phyloP scores from a whole-genome alignment of 2,329 filamentous ascomycete genomes.

The Fusarium devonianum region DNA sequence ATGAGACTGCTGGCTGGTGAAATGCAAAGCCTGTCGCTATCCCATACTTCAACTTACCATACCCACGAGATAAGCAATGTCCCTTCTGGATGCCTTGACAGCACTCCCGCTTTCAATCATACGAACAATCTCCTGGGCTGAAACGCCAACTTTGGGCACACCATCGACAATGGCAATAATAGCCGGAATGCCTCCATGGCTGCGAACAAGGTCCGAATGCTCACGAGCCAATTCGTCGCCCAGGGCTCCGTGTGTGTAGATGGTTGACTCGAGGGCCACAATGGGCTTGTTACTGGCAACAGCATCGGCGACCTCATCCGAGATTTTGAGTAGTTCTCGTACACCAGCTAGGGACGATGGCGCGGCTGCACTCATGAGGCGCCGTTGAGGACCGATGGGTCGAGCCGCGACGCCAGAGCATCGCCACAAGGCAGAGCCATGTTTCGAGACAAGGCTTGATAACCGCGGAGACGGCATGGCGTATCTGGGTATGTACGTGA shows the following conservation, averaged over 20 bases:
- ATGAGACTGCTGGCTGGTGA: neutral
- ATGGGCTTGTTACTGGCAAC: slow-evolving; percentile 78
- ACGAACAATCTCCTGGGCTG: slow-evolving; percentile 72
- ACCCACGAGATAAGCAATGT: slow-evolving; percentile 82
- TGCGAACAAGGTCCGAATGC: slow-evolving; percentile 82
- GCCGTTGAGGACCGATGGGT: slow-evolving; percentile 25
- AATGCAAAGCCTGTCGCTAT: neutral
- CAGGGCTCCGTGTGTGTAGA: slow-evolving; percentile 93
- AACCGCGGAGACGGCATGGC: slow-evolving; percentile 28
- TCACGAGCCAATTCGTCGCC: slow-evolving; percentile 77
- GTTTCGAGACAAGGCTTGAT: slow-evolving; percentile 29
- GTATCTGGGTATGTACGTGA: neutral
- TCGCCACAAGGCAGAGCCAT: slow-evolving; percentile 29
- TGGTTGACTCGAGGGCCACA: slow-evolving; percentile 92
- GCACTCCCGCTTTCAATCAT: slow-evolving; percentile 74
- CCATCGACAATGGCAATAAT: slow-evolving; percentile 90
- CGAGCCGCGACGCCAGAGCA: slow-evolving; percentile 27
- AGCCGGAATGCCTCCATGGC: slow-evolving; percentile 83
- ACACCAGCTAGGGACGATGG: slow-evolving; percentile 41
- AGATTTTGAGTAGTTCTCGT: slow-evolving; percentile 68
- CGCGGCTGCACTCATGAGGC: slow-evolving; percentile 31
- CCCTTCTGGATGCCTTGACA: slow-evolving; percentile 84
- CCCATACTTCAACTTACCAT: slow-evolving; percentile 59
- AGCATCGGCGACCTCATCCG: slow-evolving; percentile 83
- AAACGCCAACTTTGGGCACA: slow-evolving; percentile 80